phyloP scores from a whole-genome alignment of 768 basidiomycete genomes.

The Podaxis sp. region DNA sequence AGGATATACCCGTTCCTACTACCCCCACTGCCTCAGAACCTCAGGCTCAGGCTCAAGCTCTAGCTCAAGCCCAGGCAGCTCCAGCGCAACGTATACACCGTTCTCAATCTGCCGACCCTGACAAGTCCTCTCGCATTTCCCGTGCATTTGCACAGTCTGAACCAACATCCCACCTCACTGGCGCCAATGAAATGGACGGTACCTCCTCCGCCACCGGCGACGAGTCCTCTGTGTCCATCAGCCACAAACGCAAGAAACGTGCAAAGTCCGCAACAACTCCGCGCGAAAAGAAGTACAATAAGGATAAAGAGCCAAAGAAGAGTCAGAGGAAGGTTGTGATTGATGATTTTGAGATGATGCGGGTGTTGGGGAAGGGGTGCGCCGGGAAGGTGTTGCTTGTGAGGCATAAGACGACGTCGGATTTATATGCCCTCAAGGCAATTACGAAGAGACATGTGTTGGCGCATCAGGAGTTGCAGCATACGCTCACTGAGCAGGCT shows the following conservation, averaged over 20 bases:
- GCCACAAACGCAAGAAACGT: conserved; percentile 18
- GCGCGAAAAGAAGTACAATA: conserved; percentile 22
- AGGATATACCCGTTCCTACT: conserved; percentile 12
- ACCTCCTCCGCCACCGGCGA: conserved; percentile 55
- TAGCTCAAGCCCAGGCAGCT: conserved; percentile 13
- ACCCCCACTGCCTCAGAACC: conserved; percentile 5
- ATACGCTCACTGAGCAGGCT: conserved; percentile 94
- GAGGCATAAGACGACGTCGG: conserved; percentile 64
- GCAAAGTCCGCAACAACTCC: conserved; percentile 23
- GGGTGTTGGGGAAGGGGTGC: conserved; percentile 95
- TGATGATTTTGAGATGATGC: conserved; percentile 96
- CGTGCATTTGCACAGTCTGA: conserved; percentile 53
- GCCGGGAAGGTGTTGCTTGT: conserved; percentile 96
- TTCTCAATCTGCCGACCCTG: conserved; percentile 80
- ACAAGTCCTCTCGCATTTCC: conserved; percentile 52
- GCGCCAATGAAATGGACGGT: conserved; percentile 32
- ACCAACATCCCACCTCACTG: conserved; percentile 17
- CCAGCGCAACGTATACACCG: conserved; percentile 53
- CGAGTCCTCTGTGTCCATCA: conserved; percentile 69
- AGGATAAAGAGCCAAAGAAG: conserved; percentile 42
- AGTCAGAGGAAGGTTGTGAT: conserved; percentile 74
- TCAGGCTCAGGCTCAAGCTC: conserved; percentile 10
- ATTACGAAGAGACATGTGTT: conserved; percentile 97
- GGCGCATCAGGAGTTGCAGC: conserved; percentile 93
- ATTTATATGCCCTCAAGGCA: conserved; percentile 91